A percentile compares a stretch with the other conserved stretches of the same genome.
phyloP scores from a whole-genome alignment of 2,329 filamentous ascomycete species.

The Scorias spongiosa region DNA sequence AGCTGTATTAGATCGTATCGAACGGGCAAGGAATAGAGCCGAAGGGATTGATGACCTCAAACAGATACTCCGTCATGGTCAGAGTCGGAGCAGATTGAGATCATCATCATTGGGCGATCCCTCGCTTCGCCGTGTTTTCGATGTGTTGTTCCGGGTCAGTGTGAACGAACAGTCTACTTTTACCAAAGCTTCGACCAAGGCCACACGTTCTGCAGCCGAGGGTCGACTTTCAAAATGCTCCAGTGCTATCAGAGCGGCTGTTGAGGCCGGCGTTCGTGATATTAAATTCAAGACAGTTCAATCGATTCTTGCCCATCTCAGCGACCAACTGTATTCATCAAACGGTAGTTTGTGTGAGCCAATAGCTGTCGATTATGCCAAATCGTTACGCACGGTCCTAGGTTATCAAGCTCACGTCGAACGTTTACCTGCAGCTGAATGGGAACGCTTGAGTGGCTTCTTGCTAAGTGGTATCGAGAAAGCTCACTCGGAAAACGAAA shows the following conservation, averaged over 20 bases:
- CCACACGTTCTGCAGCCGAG: constrained; percentile 22
- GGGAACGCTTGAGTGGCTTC: constrained; percentile 57
- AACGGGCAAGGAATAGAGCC: constrained; percentile 12
- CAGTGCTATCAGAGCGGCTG: constrained; percentile 53
- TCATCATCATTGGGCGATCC: constrained; percentile 49
- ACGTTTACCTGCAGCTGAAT: constrained; percentile 52
- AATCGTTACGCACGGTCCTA: constrained; percentile 55
- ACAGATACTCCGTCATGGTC: constrained; percentile 39
- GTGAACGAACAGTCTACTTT: constrained; percentile 52
- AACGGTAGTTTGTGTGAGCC: constrained; percentile 51
- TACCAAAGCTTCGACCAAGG: constrained; percentile 36
- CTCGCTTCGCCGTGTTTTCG: constrained; percentile 66
- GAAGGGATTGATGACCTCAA: constrained; percentile 41
- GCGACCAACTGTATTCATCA: constrained; percentile 46
- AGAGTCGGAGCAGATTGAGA: constrained; percentile 23
- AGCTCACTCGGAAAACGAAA: constrained; percentile 1
- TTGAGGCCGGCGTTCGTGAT: constrained; percentile 52
- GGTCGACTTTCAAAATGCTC: constrained; percentile 53
- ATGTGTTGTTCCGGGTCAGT: constrained; percentile 58
- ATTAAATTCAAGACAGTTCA: constrained; percentile 65
- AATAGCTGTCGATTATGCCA: constrained; percentile 63
- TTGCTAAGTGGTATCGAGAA: constrained; percentile 45
- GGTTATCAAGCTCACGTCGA: constrained; percentile 65
- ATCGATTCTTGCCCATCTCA: constrained; percentile 67
- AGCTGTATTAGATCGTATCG: constrained; percentile 13